phyloP scores from a whole-genome alignment of 345 rosid species.

The Ceriops zippeliana region DNA sequence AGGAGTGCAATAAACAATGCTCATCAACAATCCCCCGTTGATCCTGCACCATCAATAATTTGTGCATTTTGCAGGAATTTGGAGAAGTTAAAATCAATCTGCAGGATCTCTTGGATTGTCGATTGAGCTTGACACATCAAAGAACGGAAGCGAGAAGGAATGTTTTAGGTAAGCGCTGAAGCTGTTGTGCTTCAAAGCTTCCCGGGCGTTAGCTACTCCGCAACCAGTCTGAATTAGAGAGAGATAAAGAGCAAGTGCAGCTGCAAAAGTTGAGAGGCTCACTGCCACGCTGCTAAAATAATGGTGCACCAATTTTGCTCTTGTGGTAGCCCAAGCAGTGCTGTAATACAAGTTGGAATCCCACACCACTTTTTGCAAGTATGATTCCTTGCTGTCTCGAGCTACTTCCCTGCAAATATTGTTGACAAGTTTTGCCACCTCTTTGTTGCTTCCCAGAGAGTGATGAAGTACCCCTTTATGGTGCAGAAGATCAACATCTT shows the following conservation, averaged over 20 bases:
- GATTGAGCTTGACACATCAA: no score
- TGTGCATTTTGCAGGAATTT: no score
- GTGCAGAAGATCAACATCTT: constrained; percentile 26
- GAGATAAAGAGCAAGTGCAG: constrained; percentile 12
- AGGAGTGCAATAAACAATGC: no score
- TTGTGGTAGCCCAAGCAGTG: background rate
- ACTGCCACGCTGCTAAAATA: constrained; percentile 31
- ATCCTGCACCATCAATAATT: no score
- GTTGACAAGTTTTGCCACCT: constrained; percentile 26
- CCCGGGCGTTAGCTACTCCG: background rate
- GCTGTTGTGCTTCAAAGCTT: background rate
- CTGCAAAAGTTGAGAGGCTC: constrained; percentile 24
- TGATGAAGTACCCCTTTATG: constrained; percentile 25
- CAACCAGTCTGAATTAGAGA: constrained; percentile 22
- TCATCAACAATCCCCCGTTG: no score
- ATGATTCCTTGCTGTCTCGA: constrained; percentile 12
- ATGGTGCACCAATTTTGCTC: constrained; percentile 20
- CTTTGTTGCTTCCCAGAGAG: constrained; percentile 28
- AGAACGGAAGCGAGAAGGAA: background rate
- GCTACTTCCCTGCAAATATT: constrained; percentile 26
- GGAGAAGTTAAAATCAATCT: no score
- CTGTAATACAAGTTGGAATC: constrained; percentile 10
- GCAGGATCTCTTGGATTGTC: no score
- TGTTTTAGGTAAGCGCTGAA: background rate
- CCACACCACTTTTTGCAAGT: constrained; percentile 15